Conservation (phyloP, 305 asterid genomes). For the Fraxinus angustifolia region DNA sequence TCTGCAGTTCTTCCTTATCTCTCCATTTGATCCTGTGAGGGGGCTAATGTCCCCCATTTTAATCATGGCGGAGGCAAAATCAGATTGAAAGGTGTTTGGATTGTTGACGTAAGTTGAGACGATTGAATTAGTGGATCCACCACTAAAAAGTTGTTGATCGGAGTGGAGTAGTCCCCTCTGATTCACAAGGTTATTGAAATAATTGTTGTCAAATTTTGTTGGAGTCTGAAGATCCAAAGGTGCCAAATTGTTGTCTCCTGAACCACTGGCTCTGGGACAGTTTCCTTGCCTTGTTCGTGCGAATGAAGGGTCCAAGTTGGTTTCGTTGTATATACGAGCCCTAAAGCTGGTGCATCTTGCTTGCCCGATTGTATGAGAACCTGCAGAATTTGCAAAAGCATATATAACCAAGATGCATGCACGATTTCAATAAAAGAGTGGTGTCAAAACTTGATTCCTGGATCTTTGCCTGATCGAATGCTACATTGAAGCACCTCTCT, state of each 20-base stretch:
- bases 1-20: slow-evolving; percentile 75
- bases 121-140: slow-evolving; percentile 54
- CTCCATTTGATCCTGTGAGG: slow-evolving; percentile 64
- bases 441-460: neutral
- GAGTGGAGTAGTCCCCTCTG: slow-evolving; percentile 71
- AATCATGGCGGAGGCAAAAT: slow-evolving; percentile 57
- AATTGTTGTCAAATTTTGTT: slow-evolving; percentile 57
- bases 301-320: slow-evolving; percentile 46
- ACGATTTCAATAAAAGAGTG: neutral
- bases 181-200: slow-evolving; percentile 53
- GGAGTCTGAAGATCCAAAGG: slow-evolving; percentile 67
- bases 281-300: slow-evolving; percentile 43
- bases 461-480: neutral
- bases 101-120: slow-evolving; percentile 42
- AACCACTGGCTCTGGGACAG: slow-evolving; percentile 58
- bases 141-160: slow-evolving; percentile 72
- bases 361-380: slow-evolving; percentile 78
- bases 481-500: neutral
- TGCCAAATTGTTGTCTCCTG: slow-evolving; percentile 77
- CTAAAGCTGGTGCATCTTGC: slow-evolving; percentile 82
- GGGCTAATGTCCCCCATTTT: slow-evolving; percentile 69
- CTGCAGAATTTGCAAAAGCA: slow-evolving; percentile 21
- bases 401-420: neutral
- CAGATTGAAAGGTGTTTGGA: slow-evolving; percentile 36
- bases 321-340: slow-evolving; percentile 69